phyloP scores from a whole-genome alignment of 2,329 filamentous ascomycete species.

The Aureobasidium lini region DNA sequence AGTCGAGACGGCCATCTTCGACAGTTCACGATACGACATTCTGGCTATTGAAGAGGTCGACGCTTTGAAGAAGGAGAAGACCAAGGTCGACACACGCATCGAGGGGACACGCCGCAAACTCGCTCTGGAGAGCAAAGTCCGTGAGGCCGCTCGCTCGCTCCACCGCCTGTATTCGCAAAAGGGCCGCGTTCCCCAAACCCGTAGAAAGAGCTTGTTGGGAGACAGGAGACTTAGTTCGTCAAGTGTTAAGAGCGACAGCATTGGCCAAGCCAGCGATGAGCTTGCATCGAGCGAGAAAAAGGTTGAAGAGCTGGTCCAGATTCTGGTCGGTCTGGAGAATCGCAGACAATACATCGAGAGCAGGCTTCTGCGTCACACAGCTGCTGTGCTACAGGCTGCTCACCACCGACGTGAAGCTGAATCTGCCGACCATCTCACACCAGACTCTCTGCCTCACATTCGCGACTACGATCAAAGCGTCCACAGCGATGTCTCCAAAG shows the following conservation, averaged over 20 bases:
- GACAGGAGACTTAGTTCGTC: slow-evolving; percentile 30
- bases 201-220: slow-evolving; percentile 41
- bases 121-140: slow-evolving; percentile 84
- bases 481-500: slow-evolving; percentile 15
- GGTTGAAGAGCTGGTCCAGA: slow-evolving; percentile 76
- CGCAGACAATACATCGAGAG: slow-evolving; percentile 66
- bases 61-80: slow-evolving; percentile 77
- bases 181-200: slow-evolving; percentile 40
- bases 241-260: slow-evolving; percentile 25
- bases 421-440: neutral
- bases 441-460: slow-evolving; percentile 8
- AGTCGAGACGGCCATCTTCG: slow-evolving; percentile 84
- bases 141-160: slow-evolving; percentile 85
- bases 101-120: slow-evolving; percentile 77
- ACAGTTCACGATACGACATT: slow-evolving; percentile 79
- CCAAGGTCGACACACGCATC: slow-evolving; percentile 64
- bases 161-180: slow-evolving; percentile 68
- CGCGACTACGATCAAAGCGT: slow-evolving; percentile 16
- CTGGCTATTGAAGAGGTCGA: slow-evolving; percentile 89
- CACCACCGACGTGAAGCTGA: slow-evolving; percentile 52
- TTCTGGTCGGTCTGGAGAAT: slow-evolving; percentile 74
- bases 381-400: slow-evolving; percentile 83
- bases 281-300: slow-evolving; percentile 66
- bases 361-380: slow-evolving; percentile 79
- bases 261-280: slow-evolving; percentile 61